These are phyloP conservation scores for Fomitopsis pulvina DNA, from an alignment of 768 basidiomycete species.

Conservation along the genomic window DNA sequence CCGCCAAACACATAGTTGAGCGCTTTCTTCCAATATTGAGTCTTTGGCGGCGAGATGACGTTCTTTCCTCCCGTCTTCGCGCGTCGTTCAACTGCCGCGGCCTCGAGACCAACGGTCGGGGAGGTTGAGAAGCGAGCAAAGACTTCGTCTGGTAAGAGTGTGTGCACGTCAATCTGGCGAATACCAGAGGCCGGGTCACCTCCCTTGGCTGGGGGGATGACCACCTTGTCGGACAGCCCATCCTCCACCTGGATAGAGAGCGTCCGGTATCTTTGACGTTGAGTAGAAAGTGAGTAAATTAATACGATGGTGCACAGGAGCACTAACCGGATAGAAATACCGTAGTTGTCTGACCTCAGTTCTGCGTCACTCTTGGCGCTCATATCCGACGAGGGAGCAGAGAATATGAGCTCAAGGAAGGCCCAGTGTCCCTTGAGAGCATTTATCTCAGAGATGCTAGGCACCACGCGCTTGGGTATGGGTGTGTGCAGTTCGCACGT, in stretches of 20 bases:
- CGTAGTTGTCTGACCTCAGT: too few species aligned
- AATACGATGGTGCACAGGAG: too few species aligned
- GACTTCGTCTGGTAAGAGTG: slow-evolving; percentile 33
- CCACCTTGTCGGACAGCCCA: slow-evolving; percentile 11
- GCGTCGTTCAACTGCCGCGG: slow-evolving; percentile 26
- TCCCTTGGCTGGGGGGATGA: slow-evolving; percentile 8
- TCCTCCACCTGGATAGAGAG: slow-evolving; percentile 39
- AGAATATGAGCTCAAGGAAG: too few species aligned
- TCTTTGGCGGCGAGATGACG: slow-evolving; percentile 29
- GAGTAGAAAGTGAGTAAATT: too few species aligned
- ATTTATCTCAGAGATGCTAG: too few species aligned
- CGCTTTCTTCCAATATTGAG: slow-evolving; percentile 42
- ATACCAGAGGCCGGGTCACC: slow-evolving; percentile 33
- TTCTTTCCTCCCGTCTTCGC: slow-evolving; percentile 1
- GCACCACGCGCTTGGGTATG: too few species aligned
- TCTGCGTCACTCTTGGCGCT: too few species aligned
- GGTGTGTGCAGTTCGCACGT: too few species aligned
- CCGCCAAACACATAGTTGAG: slow-evolving; percentile 51
- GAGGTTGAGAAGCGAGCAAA: slow-evolving; percentile 37
- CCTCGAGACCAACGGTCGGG: slow-evolving; percentile 40
- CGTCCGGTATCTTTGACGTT: slow-evolving; percentile 30
- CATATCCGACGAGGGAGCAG: too few species aligned
- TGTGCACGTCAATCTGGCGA: slow-evolving; percentile 44
- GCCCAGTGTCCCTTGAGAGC: too few species aligned
- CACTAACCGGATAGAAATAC: too few species aligned